These are phyloP conservation scores for Penicillium olsonii DNA, from an alignment of 2,329 filamentous ascomycete genomes.

Conservation along the genomic window DNA sequence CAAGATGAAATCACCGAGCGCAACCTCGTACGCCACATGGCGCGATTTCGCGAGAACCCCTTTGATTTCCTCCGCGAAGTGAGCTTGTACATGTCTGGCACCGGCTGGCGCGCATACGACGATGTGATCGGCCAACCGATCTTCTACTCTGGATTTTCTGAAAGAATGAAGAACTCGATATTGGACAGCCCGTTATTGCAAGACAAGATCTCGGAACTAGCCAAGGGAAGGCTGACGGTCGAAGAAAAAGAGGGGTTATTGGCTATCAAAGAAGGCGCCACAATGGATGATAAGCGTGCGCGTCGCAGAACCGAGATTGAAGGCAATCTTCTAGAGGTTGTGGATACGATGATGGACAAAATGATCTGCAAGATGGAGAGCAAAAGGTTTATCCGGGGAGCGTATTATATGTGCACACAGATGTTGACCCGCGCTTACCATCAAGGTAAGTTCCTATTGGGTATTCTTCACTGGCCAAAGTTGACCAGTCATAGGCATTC, in stretches of 20 bases:
- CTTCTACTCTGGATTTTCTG: constrained; percentile 88
- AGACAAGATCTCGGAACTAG: constrained; percentile 72
- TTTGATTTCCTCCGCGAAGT: constrained; percentile 88
- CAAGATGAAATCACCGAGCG: constrained; percentile 50
- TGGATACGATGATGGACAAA: constrained; percentile 81
- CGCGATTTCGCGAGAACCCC: constrained; percentile 75
- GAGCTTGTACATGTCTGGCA: constrained; percentile 86
- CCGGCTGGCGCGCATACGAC: constrained; percentile 95
- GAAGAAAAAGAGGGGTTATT: constrained; percentile 77
- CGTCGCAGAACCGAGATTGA: constrained; percentile 62
- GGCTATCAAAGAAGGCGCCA: constrained; percentile 37
- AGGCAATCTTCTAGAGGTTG: constrained; percentile 73
- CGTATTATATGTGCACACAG: constrained; percentile 87
- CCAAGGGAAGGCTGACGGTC: constrained; percentile 69
- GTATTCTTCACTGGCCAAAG: background rate
- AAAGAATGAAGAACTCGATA: constrained; percentile 80
- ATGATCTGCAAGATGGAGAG: constrained; percentile 99
- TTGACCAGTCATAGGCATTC: constrained; percentile 60
- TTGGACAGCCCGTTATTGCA: constrained; percentile 75
- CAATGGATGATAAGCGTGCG: constrained; percentile 31
- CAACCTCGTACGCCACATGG: constrained; percentile 69
- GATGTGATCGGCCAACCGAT: constrained; percentile 86
- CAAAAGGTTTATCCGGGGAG: constrained; percentile 85
- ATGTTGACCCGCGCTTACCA: constrained; percentile 91
- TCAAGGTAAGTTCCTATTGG: constrained; percentile 60